Percentiles rank a stretch among this genome's conserved stretches.
phyloP scores from a whole-genome alignment of 441 rosid genomes.

The Isatis lusitanica region DNA sequence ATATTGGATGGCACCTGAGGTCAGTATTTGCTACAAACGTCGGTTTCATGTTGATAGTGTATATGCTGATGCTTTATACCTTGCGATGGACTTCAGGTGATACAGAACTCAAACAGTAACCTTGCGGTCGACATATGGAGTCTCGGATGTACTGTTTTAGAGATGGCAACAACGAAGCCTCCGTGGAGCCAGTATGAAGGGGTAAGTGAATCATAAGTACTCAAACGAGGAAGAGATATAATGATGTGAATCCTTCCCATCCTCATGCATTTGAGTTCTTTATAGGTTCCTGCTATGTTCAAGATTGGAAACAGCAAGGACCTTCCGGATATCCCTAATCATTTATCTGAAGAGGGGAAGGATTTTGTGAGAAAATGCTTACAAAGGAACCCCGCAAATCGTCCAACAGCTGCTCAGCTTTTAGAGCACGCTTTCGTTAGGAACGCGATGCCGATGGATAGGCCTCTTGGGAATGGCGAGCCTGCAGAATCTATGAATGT shows the following conservation, averaged over 20 bases:
- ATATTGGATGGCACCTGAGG: conserved; percentile 99
- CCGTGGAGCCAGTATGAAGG: conserved; percentile 80
- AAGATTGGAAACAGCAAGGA: conserved; percentile 99
- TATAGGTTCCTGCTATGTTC: conserved; percentile 83
- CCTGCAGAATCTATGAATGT: conserved; percentile 43
- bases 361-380: conserved; percentile 82
- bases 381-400: conserved; percentile 77
- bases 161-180: conserved; percentile 70
- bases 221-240: background rate
- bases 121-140: conserved; percentile 69
- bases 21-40: conserved; percentile 31
- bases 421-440: conserved; percentile 89
- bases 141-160: conserved; percentile 67
- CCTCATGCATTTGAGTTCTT: conserved; percentile 19
- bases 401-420: conserved; percentile 79
- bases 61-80: conserved; percentile 18
- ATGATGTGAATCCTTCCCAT: background rate
- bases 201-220: conserved; percentile 47
- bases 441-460: conserved; percentile 64
- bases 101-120: conserved; percentile 52
- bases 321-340: conserved; percentile 89
- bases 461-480: conserved; percentile 48
- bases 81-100: conserved; percentile 32
- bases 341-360: conserved; percentile 87
- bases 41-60: conserved; percentile 8